Percentiles rank a stretch among this genome's conserved stretches.
Evolutionary conservation across 208 protist genomes (phyloP).

Genomic region (Acanthamoeba quina): DNA sequence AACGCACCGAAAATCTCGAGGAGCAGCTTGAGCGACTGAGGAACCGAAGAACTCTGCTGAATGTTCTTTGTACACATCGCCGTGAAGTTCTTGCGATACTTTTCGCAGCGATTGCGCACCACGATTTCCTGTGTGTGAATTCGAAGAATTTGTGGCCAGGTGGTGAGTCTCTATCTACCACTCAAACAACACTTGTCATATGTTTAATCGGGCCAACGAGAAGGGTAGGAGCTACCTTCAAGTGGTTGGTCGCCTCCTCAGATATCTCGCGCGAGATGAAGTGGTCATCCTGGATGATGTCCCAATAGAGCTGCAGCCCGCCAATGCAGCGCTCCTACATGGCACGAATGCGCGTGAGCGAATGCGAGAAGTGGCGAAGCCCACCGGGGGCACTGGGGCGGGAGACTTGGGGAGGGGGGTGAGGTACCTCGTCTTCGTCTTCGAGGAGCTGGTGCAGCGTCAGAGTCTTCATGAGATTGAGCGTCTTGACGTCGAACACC

Average conservation of each 20-base stretch:
- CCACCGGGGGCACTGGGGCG: neutral
- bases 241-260: conserved; percentile 42
- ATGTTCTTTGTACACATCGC: conserved; percentile 18
- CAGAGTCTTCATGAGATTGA: conserved; percentile 39
- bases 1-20: conserved; percentile 34
- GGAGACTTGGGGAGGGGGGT: too few species aligned
- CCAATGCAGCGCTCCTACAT: conserved; percentile 27
- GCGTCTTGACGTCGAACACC: conserved; percentile 38
- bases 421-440: conserved; percentile 16
- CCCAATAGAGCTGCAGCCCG: conserved; percentile 48
- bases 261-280: conserved; percentile 61
- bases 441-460: conserved; percentile 52
- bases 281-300: conserved; percentile 67
- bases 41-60: conserved; percentile 31
- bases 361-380: neutral
- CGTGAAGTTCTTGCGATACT: conserved; percentile 38
- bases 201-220: neutral
- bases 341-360: neutral
- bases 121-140: neutral
- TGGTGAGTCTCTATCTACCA: neutral
- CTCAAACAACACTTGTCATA: too few species aligned
- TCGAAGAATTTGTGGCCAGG: too few species aligned
- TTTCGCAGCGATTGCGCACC: conserved; percentile 31
- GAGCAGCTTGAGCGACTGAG: conserved; percentile 60
- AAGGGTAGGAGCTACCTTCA: neutral